A percentile compares a stretch with the other conserved stretches of the same genome.
Conservation (phyloP, 306 rosid genomes). For the Myrica gale region DNA sequence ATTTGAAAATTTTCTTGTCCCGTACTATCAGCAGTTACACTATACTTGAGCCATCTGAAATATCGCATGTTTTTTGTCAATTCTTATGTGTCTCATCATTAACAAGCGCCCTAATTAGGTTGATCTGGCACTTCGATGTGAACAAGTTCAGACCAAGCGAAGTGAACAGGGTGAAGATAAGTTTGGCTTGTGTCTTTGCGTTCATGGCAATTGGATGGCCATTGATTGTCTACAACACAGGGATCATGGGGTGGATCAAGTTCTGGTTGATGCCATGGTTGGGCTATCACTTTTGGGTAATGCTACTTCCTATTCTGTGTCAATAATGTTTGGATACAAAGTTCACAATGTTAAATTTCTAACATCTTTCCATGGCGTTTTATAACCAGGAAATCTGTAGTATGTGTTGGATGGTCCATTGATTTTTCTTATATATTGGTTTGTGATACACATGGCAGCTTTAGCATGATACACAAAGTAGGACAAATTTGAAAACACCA, state of each 20-base stretch:
- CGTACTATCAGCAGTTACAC: slow-evolving; percentile 15
- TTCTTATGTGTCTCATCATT: slow-evolving; percentile 18
- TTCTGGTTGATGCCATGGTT: slow-evolving; percentile 99
- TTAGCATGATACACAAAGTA: background rate
- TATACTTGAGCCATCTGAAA: slow-evolving; percentile 20
- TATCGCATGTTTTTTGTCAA: slow-evolving; percentile 16
- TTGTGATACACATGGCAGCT: background rate
- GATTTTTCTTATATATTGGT: background rate
- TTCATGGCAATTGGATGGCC: slow-evolving; percentile 95
- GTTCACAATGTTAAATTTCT: background rate
- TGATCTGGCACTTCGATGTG: slow-evolving; percentile 72
- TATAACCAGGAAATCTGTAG: background rate
- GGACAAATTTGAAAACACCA: background rate
- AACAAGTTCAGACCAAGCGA: slow-evolving; percentile 82
- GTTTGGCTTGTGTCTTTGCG: slow-evolving; percentile 90
- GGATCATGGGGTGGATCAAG: slow-evolving; percentile 92
- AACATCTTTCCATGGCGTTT: background rate
- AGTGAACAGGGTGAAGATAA: slow-evolving; percentile 79
- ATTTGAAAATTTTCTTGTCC: slow-evolving; percentile 13
- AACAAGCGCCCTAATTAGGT: slow-evolving; percentile 47
- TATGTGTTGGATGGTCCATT: background rate
- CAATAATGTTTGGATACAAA: slow-evolving; percentile 17
- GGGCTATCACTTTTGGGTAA: slow-evolving; percentile 99
- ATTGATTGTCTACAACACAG: slow-evolving; percentile 76
- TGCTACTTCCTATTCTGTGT: slow-evolving; percentile 27